Evolutionary conservation across 495 filamentous ascomycete species (phyloP).

Genomic region (Tricharina praecox): DNA sequence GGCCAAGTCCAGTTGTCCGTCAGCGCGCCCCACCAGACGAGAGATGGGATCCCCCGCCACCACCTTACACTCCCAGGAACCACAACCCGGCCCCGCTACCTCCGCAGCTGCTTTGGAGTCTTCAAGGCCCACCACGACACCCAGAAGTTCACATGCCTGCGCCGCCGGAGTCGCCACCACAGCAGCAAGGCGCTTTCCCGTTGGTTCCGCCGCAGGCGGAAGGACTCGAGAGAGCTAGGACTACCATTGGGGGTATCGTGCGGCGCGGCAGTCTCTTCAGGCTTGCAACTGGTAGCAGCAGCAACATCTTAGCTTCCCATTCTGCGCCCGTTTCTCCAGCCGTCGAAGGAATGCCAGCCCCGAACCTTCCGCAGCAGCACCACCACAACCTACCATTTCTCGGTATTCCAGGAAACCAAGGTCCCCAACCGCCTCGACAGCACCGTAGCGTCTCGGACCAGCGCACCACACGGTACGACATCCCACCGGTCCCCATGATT

Average conservation of each 20-base stretch:
- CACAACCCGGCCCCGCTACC: constrained; percentile 36
- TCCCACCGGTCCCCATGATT: constrained; percentile 1
- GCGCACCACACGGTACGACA: too few relatives aligned
- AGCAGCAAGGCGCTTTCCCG: background rate
- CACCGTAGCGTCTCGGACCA: too few relatives aligned
- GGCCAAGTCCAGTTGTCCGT: constrained; percentile 40
- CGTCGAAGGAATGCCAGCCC: constrained; percentile 1
- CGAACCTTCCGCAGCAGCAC: background rate
- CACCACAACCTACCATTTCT: too few relatives aligned
- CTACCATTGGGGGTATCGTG: constrained; percentile 18
- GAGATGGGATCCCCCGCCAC: constrained; percentile 86
- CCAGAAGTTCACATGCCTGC: constrained; percentile 2
- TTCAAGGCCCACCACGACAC: constrained; percentile 19
- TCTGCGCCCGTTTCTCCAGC: constrained; percentile 22
- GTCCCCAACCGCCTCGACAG: too few relatives aligned
- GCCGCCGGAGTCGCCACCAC: background rate
- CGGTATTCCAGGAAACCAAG: too few relatives aligned
- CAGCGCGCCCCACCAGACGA: constrained; percentile 45
- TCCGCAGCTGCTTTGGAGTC: constrained; percentile 27
- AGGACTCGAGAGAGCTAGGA: background rate
- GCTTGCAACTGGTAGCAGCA: constrained; percentile 7
- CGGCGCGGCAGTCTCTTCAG: constrained; percentile 5
- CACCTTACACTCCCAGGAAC: constrained; percentile 59
- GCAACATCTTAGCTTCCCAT: constrained; percentile 13
- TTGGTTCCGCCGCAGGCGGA: background rate